These are phyloP conservation scores for Mortierella sp. DNA, from an alignment of 371 early-diverging fungal species.

Conservation along the genomic window DNA sequence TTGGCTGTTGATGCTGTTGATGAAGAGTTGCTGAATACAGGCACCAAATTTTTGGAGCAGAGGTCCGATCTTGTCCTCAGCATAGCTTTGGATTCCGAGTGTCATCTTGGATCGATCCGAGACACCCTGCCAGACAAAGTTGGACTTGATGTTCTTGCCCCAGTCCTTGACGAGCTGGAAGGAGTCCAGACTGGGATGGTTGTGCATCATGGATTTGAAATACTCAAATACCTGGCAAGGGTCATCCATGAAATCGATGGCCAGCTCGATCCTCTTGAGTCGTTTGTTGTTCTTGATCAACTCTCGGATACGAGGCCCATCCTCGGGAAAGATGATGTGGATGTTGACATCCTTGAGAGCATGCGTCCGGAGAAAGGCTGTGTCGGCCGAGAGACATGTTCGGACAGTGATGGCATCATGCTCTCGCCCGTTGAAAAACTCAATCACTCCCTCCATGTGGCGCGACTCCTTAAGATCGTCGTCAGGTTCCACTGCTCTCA, in stretches of 20 bases:
- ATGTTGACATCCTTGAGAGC: slow-evolving; percentile 35
- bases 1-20: slow-evolving; percentile 24
- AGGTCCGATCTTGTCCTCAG: slow-evolving; percentile 45
- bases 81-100: slow-evolving; percentile 29
- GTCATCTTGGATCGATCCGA: slow-evolving; percentile 44
- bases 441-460: neutral
- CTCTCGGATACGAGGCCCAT: slow-evolving; percentile 39
- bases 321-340: slow-evolving; percentile 18
- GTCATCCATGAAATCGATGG: slow-evolving; percentile 25
- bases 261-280: slow-evolving; percentile 22
- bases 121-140: slow-evolving; percentile 35
- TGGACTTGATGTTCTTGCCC: slow-evolving; percentile 28
- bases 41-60: slow-evolving; percentile 39
- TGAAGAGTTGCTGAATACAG: slow-evolving; percentile 23
- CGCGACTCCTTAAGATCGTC: neutral
- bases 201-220: slow-evolving; percentile 34
- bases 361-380: slow-evolving; percentile 11
- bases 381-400: slow-evolving; percentile 16
- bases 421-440: slow-evolving; percentile 22
- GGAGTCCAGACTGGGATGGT: slow-evolving; percentile 31
- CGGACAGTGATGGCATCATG: slow-evolving; percentile 26
- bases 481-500: too few species aligned
- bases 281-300: slow-evolving; percentile 33
- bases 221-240: slow-evolving; percentile 42
- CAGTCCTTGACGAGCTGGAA: slow-evolving; percentile 40